These are phyloP conservation scores for Verticillium dahliae DNA, from an alignment of 2,329 filamentous ascomycete species.

Conservation along the genomic window DNA sequence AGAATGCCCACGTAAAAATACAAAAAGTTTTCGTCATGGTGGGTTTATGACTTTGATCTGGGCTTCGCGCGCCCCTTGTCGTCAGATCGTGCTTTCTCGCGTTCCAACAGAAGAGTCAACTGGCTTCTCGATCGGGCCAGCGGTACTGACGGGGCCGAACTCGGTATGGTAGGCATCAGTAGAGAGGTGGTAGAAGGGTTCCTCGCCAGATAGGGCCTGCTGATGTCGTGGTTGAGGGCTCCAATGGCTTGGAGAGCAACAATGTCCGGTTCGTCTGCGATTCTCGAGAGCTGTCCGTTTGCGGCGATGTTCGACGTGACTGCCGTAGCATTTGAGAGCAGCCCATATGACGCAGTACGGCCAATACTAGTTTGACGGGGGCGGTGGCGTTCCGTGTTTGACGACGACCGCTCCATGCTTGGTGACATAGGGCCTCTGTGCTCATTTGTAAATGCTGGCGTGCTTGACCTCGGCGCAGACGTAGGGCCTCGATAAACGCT, in stretches of 20 bases:
- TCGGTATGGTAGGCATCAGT: slow-evolving; percentile 44
- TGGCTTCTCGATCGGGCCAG: slow-evolving; percentile 56
- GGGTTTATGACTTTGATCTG: background rate
- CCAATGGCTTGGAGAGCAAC: slow-evolving; percentile 17
- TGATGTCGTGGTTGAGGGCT: slow-evolving; percentile 1
- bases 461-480: background rate
- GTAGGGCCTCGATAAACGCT: background rate
- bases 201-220: slow-evolving; percentile 5
- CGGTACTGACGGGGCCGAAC: slow-evolving; percentile 34
- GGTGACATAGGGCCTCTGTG: background rate
- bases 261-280: slow-evolving; percentile 6
- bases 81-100: slow-evolving; percentile 30
- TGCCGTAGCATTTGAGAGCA: slow-evolving; percentile 17
- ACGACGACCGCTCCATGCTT: slow-evolving; percentile 6
- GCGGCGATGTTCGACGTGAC: slow-evolving; percentile 9
- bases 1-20: background rate
- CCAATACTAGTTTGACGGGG: slow-evolving; percentile 16
- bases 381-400: slow-evolving; percentile 6
- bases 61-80: background rate
- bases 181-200: slow-evolving; percentile 22
- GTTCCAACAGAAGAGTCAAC: slow-evolving; percentile 49
- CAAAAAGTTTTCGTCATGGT: background rate
- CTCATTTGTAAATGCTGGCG: background rate
- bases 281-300: slow-evolving; percentile 7
- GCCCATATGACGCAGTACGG: slow-evolving; percentile 18